Evolutionary conservation across 805 yeast genomes (phyloP), one percentile per base, ranked within the genome.

Genomic region (Cyberlindnera mrakii): DNA sequence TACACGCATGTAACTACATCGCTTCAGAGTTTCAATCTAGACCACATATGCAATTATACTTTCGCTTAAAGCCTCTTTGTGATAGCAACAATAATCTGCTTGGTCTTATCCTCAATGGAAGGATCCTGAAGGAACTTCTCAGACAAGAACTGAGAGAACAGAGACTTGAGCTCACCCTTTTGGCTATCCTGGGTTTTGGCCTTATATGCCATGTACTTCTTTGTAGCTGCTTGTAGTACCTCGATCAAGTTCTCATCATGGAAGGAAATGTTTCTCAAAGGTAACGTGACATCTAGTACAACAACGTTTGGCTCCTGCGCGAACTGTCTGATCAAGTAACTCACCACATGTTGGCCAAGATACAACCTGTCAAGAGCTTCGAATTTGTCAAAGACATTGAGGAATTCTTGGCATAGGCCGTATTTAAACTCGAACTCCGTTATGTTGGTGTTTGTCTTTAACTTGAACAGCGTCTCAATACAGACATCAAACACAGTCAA

Each of bases 321-420:
- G 43, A 66, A 68, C 31, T 70, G 66, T 13, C 58, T 54, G 50
- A 71, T 71, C 50, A 85, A 63, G 54, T 70, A 74, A 40, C 70
- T 68, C 31, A 86, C 63, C 9, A 87, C 73, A 60, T 86, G 93
- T 45, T 70, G 71, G 49, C 78, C 71, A 53, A 90, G 66, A 58
- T 87, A 74, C 19, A 67, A 72, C 59, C 91, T 75, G 57, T 86
- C 82, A 55, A 91, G 71, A 45, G 76, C 81, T 35, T 70, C 72
- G 63, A 84, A 90, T 49, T 75, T 66, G 58, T 84, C 91, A 53
- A 90, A 70, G n/a, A 87, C 59, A 1, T 56, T 53, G 42, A 89
- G 63, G 48, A 78, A 74, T 32, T 66, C 70, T 47, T 68, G 59
- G 2, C 73, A 60, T 43, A 72, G 68, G 15, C 65, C 68, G 39